These are phyloP conservation scores for Saccharomycopsis amapae DNA, from an alignment of 805 yeast genomes.

Conservation along the genomic window DNA sequence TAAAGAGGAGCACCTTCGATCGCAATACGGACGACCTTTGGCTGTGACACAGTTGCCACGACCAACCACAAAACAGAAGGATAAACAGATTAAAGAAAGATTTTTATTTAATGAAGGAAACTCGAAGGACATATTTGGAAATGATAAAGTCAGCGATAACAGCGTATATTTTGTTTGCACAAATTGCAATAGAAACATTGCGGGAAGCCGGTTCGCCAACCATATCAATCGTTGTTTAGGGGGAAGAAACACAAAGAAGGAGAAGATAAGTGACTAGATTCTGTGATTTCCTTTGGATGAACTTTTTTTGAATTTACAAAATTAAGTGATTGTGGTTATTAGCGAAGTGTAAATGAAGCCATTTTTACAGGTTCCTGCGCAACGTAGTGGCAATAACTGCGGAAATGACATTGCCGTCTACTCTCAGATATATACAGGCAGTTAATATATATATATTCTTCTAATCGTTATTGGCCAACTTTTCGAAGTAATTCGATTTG, in stretches of 20 bases:
- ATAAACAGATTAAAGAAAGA: slow-evolving; percentile 14
- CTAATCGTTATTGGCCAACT: too few relatives aligned
- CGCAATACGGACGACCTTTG: slow-evolving; percentile 28
- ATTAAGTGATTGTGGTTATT: too few relatives aligned
- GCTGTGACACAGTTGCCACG: slow-evolving; percentile 18
- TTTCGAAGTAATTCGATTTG: too few relatives aligned
- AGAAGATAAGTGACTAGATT: not conserved
- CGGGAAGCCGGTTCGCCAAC: slow-evolving; percentile 88
- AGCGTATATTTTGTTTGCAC: slow-evolving; percentile 65
- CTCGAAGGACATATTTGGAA: slow-evolving; percentile 42
- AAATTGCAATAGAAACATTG: slow-evolving; percentile 78
- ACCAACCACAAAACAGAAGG: slow-evolving; percentile 8
- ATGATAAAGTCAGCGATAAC: slow-evolving; percentile 44
- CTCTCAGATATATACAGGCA: too few relatives aligned
- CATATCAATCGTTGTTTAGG: slow-evolving; percentile 87
- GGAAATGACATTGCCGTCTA: too few relatives aligned
- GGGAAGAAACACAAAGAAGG: slow-evolving; percentile 38
- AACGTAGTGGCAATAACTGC: too few relatives aligned
- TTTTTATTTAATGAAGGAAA: slow-evolving; percentile 11
- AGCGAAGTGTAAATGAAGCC: too few relatives aligned
- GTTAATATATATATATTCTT: too few relatives aligned
- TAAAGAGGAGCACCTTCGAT: slow-evolving; percentile 28
- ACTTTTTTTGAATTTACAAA: too few relatives aligned
- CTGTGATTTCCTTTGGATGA: too few relatives aligned
- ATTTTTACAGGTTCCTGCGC: too few relatives aligned